These are phyloP conservation scores for Alternaria consortialis DNA, from an alignment of 2,329 filamentous ascomycete species.

Conservation along the genomic window DNA sequence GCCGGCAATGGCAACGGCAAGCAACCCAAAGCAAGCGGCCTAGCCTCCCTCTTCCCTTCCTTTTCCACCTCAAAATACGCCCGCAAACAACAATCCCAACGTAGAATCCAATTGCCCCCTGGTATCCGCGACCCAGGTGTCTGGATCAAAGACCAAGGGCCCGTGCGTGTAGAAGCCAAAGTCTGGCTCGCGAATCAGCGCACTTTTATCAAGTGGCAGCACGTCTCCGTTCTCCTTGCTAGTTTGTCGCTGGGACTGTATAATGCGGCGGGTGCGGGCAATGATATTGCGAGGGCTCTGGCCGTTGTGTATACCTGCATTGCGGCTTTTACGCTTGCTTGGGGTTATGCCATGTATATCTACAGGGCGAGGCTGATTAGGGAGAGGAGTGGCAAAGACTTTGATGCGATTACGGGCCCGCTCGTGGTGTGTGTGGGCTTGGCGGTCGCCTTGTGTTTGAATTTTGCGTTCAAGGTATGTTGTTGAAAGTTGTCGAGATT, in stretches of 20 bases:
- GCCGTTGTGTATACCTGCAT: constrained; percentile 85
- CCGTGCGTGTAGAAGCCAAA: constrained; percentile 93
- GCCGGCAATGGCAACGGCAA: constrained; percentile 41
- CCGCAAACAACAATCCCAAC: constrained; percentile 53
- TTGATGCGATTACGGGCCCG: constrained; percentile 88
- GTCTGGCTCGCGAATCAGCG: constrained; percentile 99
- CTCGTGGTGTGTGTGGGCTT: constrained; percentile 82
- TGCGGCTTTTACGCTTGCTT: constrained; percentile 81
- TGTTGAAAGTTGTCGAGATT: background rate
- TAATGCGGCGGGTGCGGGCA: constrained; percentile 80
- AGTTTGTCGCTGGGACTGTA: constrained; percentile 84
- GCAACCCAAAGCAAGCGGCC: constrained; percentile 64
- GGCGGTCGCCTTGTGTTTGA: constrained; percentile 79
- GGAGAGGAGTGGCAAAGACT: constrained; percentile 87
- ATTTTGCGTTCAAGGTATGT: constrained; percentile 84
- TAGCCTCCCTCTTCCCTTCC: constrained; percentile 79
- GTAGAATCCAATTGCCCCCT: constrained; percentile 72
- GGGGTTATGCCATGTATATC: constrained; percentile 88
- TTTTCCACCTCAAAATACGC: constrained; percentile 80
- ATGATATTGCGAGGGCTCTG: constrained; percentile 77
- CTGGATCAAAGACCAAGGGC: constrained; percentile 95
- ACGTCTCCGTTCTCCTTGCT: constrained; percentile 88
- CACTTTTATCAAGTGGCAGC: constrained; percentile 98
- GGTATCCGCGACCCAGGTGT: constrained; percentile 85
- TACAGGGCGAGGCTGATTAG: constrained; percentile 80